These are phyloP conservation scores for Puccinia coronata DNA, from an alignment of 1,284 basidiomycete genomes.

Conservation along the genomic window DNA sequence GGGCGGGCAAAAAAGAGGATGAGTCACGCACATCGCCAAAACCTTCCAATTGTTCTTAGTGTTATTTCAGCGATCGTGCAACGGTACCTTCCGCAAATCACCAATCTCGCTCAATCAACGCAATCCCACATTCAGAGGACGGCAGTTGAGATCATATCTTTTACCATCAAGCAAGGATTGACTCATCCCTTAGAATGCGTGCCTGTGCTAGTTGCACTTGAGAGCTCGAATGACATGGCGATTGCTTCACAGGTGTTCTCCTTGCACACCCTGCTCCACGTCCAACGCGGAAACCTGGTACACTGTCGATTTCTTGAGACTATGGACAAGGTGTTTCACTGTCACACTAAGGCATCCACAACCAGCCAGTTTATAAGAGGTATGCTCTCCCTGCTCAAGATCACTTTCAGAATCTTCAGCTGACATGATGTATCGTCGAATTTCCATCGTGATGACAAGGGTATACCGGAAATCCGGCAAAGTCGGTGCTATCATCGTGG, in stretches of 20 bases:
- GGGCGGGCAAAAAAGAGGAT: background rate
- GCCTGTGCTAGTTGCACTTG: slow-evolving; percentile 86
- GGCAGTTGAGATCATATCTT: slow-evolving; percentile 85
- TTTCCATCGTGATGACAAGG: slow-evolving; percentile 16
- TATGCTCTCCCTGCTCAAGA: background rate
- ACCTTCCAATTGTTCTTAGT: slow-evolving; percentile 61
- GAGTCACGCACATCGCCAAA: background rate
- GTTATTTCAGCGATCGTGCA: slow-evolving; percentile 92
- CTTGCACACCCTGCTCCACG: slow-evolving; percentile 78
- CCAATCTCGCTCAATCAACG: slow-evolving; percentile 75
- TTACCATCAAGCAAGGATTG: slow-evolving; percentile 90
- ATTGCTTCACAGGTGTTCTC: slow-evolving; percentile 75
- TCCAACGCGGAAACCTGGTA: slow-evolving; percentile 84
- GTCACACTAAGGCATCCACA: slow-evolving; percentile 68
- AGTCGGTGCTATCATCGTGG: slow-evolving; percentile 81
- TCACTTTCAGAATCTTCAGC: background rate
- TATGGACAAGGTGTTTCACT: slow-evolving; percentile 76
- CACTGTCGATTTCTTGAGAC: slow-evolving; percentile 80
- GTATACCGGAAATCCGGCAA: slow-evolving; percentile 67
- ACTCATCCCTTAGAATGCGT: slow-evolving; percentile 93
- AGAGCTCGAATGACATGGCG: slow-evolving; percentile 70
- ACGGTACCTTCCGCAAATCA: slow-evolving; percentile 78
- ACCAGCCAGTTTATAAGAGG: slow-evolving; percentile 61
- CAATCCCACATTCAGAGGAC: slow-evolving; percentile 73
- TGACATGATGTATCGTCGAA: background rate